phyloP scores from a whole-genome alignment of 73 alveolate genomes.

The Symbiodinium pilosum region DNA sequence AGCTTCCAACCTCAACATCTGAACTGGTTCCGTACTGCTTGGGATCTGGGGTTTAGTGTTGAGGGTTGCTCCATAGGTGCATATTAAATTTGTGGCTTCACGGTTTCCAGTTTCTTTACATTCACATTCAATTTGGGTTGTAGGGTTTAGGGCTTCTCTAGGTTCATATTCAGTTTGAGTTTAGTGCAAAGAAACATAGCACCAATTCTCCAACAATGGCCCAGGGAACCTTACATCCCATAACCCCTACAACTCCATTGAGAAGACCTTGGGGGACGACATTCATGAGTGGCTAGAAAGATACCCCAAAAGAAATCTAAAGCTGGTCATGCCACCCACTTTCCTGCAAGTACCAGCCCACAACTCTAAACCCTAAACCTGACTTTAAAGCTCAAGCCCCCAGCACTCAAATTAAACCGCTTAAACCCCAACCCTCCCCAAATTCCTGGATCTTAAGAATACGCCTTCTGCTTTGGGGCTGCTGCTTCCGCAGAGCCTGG shows the following conservation, averaged over 20 bases:
- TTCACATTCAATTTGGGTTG: no score
- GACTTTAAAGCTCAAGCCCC: not conserved
- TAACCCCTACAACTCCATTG: not conserved
- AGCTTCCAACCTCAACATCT: no score
- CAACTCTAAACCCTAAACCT: not conserved
- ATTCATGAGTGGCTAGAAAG: not conserved
- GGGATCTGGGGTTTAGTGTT: not conserved
- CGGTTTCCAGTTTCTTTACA: no score
- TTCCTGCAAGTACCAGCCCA: not conserved
- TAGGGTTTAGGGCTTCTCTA: no score
- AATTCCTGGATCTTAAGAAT: not conserved
- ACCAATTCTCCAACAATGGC: no score
- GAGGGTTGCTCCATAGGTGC: no score
- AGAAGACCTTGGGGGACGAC: not conserved
- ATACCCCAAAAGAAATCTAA: not conserved
- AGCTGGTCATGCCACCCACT: no score
- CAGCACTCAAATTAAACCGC: not conserved
- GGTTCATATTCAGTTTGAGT: no score
- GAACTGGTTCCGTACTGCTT: no score
- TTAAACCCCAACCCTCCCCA: not conserved
- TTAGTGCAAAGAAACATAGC: no score
- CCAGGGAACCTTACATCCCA: not conserved
- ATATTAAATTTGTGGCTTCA: no score
- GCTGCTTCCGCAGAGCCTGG: conserved; percentile 86
- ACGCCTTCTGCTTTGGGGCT: conserved; percentile 80